Evolutionary conservation across 2,329 filamentous ascomycete genomes (phyloP).

Genomic region (Plectosphaerella cucumerina): DNA sequence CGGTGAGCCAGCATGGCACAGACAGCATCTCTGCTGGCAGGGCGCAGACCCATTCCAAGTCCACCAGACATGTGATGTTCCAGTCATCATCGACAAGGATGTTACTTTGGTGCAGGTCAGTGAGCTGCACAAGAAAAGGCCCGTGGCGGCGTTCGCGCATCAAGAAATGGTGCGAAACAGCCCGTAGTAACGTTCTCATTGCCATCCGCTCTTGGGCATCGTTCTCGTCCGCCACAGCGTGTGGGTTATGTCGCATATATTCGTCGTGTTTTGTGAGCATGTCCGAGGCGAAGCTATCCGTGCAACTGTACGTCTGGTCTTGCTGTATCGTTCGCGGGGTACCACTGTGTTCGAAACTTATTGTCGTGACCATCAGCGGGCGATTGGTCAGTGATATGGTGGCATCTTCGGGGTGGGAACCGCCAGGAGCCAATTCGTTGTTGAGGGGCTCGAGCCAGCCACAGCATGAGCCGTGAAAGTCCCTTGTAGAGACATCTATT

Average conservation of each 20-base stretch:
- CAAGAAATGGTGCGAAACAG: constrained; percentile 20
- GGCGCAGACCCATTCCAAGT: constrained; percentile 29
- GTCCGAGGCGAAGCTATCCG: constrained; percentile 20
- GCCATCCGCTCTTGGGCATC: constrained; percentile 25
- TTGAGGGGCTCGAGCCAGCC: constrained; percentile 1
- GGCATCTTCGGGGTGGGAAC: constrained; percentile 21
- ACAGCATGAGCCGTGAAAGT: constrained; percentile 9
- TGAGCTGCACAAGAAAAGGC: constrained; percentile 22
- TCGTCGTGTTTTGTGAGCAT: constrained; percentile 19
- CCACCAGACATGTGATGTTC: constrained; percentile 27
- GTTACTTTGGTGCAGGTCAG: constrained; percentile 27
- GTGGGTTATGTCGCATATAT: constrained; percentile 18
- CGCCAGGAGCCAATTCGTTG: constrained; percentile 4
- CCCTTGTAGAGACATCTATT: constrained; percentile 13
- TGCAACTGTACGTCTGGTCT: constrained; percentile 23
- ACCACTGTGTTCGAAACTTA: constrained; percentile 27
- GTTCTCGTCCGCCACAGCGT: constrained; percentile 14
- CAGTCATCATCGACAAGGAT: constrained; percentile 30
- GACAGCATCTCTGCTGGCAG: constrained; percentile 23
- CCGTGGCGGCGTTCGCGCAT: constrained; percentile 17
- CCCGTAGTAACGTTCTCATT: constrained; percentile 15
- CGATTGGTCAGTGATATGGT: constrained; percentile 23
- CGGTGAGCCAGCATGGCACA: constrained; percentile 26
- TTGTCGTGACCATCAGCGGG: constrained; percentile 3
- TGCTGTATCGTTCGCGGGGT: constrained; percentile 21